phyloP scores from a whole-genome alignment of 139 green algal genomes.

The Desmodesmus armatus region DNA sequence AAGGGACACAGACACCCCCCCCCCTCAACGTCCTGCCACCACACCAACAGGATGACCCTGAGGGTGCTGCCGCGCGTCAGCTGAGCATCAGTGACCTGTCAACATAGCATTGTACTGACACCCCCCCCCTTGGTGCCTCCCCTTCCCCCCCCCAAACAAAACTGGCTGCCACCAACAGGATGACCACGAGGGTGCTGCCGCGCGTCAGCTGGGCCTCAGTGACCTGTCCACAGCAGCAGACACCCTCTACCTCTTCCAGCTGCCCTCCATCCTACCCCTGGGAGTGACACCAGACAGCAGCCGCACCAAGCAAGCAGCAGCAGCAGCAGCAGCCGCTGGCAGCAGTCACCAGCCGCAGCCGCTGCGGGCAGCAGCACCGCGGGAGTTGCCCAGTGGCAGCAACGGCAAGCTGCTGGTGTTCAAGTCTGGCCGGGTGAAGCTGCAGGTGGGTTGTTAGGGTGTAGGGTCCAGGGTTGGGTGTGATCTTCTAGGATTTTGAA shows the following conservation, averaged over 20 bases:
- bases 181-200: slow-evolving; percentile 41
- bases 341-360: neutral
- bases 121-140: too few species aligned
- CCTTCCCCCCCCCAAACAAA: too few species aligned
- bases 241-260: slow-evolving; percentile 71
- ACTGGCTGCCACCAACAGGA: too few species aligned
- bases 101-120: too few species aligned
- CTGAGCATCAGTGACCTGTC: slow-evolving; percentile 37
- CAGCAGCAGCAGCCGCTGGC: slow-evolving; percentile 25
- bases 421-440: slow-evolving; percentile 73
- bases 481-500: slow-evolving; percentile 39
- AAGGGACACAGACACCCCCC: too few species aligned
- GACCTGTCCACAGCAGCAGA: slow-evolving; percentile 47
- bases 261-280: slow-evolving; percentile 65
- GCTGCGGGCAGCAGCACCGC: neutral
- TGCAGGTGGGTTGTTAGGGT: neutral
- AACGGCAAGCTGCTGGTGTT: slow-evolving; percentile 65
- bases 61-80: slow-evolving; percentile 49
- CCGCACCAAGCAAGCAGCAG: neutral
- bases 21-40: too few species aligned
- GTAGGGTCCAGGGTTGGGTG: neutral
- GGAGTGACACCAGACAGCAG: slow-evolving; percentile 4
- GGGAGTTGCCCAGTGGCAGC: slow-evolving; percentile 37
- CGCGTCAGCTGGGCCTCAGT: slow-evolving; percentile 37
- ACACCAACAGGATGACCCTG: slow-evolving; percentile 45